phyloP scores from a whole-genome alignment of 2,329 filamentous ascomycete genomes.

The Penicillium sp. region DNA sequence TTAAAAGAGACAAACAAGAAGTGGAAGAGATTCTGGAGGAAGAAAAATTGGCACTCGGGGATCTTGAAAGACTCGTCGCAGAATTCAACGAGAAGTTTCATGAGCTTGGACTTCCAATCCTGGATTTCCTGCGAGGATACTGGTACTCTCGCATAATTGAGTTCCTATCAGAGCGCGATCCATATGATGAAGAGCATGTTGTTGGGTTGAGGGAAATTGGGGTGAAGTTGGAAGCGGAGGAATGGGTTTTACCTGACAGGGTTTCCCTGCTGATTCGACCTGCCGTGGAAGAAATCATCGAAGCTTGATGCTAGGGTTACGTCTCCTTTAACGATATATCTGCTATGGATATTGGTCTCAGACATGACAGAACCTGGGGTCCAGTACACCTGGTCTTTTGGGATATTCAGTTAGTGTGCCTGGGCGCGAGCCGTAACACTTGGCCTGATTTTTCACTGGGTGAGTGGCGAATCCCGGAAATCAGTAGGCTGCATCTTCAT shows the following conservation, averaged over 20 bases:
- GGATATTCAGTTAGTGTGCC: too few relatives aligned
- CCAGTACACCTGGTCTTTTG: too few relatives aligned
- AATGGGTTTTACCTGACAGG: neutral
- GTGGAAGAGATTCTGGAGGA: conserved; percentile 19
- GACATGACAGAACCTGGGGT: too few relatives aligned
- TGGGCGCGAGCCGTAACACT: too few relatives aligned
- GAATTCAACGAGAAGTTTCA: conserved; percentile 13
- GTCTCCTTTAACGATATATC: too few relatives aligned
- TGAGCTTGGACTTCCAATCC: conserved; percentile 8
- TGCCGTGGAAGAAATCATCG: neutral
- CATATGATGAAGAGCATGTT: conserved; percentile 15
- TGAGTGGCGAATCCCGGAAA: too few relatives aligned
- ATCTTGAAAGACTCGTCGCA: conserved; percentile 13
- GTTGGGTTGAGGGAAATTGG: neutral
- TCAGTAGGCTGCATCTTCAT: too few relatives aligned
- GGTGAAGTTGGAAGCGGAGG: neutral
- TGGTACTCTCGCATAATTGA: conserved; percentile 16
- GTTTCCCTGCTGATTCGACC: neutral
- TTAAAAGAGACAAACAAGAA: neutral
- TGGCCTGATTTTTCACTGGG: too few relatives aligned
- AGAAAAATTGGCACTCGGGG: conserved; percentile 4
- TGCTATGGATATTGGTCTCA: too few relatives aligned
- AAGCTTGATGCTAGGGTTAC: too few relatives aligned
- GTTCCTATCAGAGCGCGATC: conserved; percentile 11
- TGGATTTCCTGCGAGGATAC: conserved; percentile 16